Conservation (phyloP, 169 alveolate genomes). For the Plasmodium ovale region DNA sequence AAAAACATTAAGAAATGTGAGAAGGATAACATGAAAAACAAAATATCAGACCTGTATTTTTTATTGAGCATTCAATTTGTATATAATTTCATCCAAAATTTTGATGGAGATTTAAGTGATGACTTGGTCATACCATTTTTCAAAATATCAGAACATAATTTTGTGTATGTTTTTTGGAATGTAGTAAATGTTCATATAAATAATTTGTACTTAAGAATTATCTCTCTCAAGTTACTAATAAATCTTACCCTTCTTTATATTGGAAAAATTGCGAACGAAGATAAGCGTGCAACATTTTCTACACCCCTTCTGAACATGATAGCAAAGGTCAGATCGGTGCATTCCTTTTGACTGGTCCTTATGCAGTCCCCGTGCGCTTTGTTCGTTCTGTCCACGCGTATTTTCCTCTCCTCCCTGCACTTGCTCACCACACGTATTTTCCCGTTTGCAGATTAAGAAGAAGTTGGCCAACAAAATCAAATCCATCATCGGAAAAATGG, state of each 20-base stretch:
- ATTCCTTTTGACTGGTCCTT: no score
- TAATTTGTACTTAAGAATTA: constrained; percentile 50
- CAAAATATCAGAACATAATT: constrained; percentile 46
- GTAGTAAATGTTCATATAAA: constrained; percentile 66
- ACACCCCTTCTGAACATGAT: constrained; percentile 26
- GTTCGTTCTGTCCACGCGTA: neutral
- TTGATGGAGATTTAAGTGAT: constrained; percentile 20
- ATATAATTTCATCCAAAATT: constrained; percentile 34
- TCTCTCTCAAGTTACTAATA: constrained; percentile 35
- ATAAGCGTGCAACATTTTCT: neutral
- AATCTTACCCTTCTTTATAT: constrained; percentile 49
- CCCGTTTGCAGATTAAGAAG: constrained; percentile 42
- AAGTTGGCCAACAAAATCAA: constrained; percentile 59
- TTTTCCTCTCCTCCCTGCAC: neutral
- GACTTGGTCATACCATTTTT: constrained; percentile 34
- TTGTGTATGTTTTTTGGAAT: constrained; percentile 52
- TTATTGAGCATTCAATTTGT: constrained; percentile 66
- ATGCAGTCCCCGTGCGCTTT: no score
- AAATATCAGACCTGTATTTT: constrained; percentile 59
- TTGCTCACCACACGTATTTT: neutral
- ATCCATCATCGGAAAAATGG: constrained; percentile 39
- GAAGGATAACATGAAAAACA: constrained; percentile 48
- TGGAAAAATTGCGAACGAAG: constrained; percentile 22
- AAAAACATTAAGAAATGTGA: constrained; percentile 68
- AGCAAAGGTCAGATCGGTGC: neutral